Base-by-base conservation (phyloP, 2,329 filamentous ascomycete species). In the Coleophoma crateriformis region DNA sequence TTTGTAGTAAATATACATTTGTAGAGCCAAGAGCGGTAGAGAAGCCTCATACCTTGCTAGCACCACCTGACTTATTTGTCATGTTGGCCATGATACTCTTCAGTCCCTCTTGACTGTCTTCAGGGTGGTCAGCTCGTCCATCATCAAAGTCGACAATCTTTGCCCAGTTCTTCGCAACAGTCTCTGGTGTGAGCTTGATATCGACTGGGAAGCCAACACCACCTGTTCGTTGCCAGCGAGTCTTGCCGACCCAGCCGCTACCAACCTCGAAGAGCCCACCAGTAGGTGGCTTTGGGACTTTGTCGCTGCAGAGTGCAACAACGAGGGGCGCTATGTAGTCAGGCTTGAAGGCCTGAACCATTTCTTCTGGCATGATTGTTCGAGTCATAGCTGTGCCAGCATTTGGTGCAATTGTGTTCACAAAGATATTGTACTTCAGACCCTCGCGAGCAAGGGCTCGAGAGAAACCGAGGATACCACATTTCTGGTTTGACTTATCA, bases 261-360 rank as follows among this genome's bases (percentile, higher is more conserved):
- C 94, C 94, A 60, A 92, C 89, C 74, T 99, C 94, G 72, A 90
- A 99, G 44, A 99, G 79, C 47, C 85, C 86, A 57, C 92, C 92
- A 50, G 90, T 96, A 56, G 87, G 82, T 59, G 87, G 82, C 64
- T 87, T 81, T 27, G 94, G 92, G 47, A 90, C 84, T 72, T 89
- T 88, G 74, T 99, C 94, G 67, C 84, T 89, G 69, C 70, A 77
- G 50, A 99, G 87, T 40, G 91, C 83, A 49, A 92, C 83, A 46
- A 99, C 91, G 35, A 97, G 74, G 53, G 94, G 94, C 47, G 94
- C 94, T 68, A 99, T 91, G 71, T 96, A 97, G 67, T 97, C 92
- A 52, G 94, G 94, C 84, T 97, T 99, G 79, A 99, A 96, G 42
- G 94, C 92, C 75, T 97, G 91, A 15, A 99, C 91, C 75, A 97